phyloP scores from a whole-genome alignment of 1,284 basidiomycete genomes.

The Takashimella tepidaria region DNA sequence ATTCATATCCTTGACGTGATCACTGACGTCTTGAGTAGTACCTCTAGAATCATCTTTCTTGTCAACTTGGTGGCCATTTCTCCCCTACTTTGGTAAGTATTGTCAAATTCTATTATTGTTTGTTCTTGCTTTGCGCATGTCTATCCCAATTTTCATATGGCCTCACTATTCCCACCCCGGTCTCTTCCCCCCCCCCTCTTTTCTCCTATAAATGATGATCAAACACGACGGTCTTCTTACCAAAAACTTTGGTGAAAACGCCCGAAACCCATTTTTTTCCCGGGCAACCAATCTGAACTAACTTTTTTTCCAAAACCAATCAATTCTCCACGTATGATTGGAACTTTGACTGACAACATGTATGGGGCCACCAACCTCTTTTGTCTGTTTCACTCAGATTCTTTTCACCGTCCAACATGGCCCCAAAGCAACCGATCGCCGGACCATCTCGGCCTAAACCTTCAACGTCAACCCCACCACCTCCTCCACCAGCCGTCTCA shows the following conservation, averaged over 20 bases:
- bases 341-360: background rate
- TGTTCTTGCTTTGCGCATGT: too few relatives aligned
- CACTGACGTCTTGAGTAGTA: background rate
- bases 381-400: background rate
- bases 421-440: conserved; percentile 36
- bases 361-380: too few relatives aligned
- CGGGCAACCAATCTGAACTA: conserved; percentile 41
- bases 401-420: too few relatives aligned
- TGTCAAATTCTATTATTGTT: too few relatives aligned
- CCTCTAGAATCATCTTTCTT: background rate
- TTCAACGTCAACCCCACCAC: conserved; percentile 30
- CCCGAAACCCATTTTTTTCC: conserved; percentile 37
- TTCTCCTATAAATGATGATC: conserved; percentile 41
- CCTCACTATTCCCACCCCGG: too few relatives aligned
- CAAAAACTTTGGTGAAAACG: conserved; percentile 36
- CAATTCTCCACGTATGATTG: background rate
- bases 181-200: background rate
- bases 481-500: conserved; percentile 41
- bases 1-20: background rate
- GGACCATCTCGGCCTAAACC: conserved; percentile 40
- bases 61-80: background rate
- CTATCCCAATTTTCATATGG: too few relatives aligned
- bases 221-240: conserved; percentile 48
- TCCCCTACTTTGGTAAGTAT: too few relatives aligned
- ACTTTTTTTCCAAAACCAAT: conserved; percentile 1